Base-by-base conservation (phyloP, 116 monocot species). In the Papilionanthe hybrid region DNA sequence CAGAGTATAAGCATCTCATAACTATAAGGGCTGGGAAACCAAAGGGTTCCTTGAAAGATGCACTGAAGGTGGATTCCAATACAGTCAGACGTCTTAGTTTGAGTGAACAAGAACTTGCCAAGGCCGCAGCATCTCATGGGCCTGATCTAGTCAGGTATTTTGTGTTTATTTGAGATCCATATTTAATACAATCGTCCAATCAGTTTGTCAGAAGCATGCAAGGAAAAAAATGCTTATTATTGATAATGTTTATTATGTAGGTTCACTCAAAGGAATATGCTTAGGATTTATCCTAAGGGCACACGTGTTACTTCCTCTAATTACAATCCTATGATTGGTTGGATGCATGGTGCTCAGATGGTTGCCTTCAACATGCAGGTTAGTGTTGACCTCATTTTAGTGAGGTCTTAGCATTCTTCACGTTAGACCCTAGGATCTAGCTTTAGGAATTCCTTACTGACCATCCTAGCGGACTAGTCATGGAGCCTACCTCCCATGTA, bases 61-160 rank as follows among this genome's bases (percentile, higher is more conserved):
- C 92, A 44, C 65, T 95, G 28, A 84, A 72, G 69, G 85, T 89
- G 74, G 95, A 95, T 82, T 90, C 85, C 47, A 84, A 92, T 68
- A 89, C 80, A 86, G 92, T 95, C 71, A 90, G 87, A 55, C 90
- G 90, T 4, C 84, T 92, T 68, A 95, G 90, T 80, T 77, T 95
- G 82, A 92, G 92, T 77, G 95, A 95, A 55, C 89, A 83, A 77
- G 58, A 88, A 71, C 85, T 95, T 79, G 84, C 56, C 25, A 95
- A 87, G 76, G 87, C 83, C 22, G 78, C 87, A 81, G 74, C 19
- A 60, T 73, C 84, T 44, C 86, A 90, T 85, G 89, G 87, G 13
- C 41, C 75, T 76, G 90, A 89, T 56, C 28, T 95, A 60, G 82
- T 95, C 11, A 92, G 92, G 95, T 95, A 90, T 67, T n/a, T 67